Evolutionary conservation across 768 basidiomycete species (phyloP).

Genomic region (Tephrocybe rancida): DNA sequence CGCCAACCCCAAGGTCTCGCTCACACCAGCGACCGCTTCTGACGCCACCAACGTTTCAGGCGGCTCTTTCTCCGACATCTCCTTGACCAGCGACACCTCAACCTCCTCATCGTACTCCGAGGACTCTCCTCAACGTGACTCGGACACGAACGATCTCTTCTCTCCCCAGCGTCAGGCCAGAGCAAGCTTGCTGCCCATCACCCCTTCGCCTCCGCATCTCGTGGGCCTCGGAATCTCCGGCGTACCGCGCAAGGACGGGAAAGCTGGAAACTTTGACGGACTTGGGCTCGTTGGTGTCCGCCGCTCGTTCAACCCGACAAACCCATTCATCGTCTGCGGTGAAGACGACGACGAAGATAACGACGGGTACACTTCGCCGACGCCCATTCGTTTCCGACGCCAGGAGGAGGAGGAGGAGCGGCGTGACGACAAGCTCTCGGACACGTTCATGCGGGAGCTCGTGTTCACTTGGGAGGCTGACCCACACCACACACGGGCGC

Average conservation of each 20-base stretch:
- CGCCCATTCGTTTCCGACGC: background rate
- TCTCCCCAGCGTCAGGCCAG: slow-evolving; percentile 5
- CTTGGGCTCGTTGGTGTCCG: slow-evolving; percentile 17
- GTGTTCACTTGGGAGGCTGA: slow-evolving; percentile 15
- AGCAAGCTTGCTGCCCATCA: background rate
- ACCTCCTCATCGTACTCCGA: slow-evolving; percentile 13
- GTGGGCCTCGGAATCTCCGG: slow-evolving; percentile 19
- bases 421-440: slow-evolving; percentile 5
- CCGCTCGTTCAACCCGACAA: slow-evolving; percentile 2
- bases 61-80: slow-evolving; percentile 7
- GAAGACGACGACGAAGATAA: slow-evolving; percentile 10
- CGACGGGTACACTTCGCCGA: slow-evolving; percentile 11
- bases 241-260: slow-evolving; percentile 13
- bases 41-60: background rate
- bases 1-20: slow-evolving; percentile 7
- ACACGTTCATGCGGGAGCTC: slow-evolving; percentile 14
- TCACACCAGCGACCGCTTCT: background rate
- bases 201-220: slow-evolving; percentile 1
- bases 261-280: slow-evolving; percentile 11
- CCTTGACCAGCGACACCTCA: slow-evolving; percentile 16
- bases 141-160: slow-evolving; percentile 7
- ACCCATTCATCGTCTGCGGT: background rate
- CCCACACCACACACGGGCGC: slow-evolving; percentile 6
- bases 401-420: background rate
- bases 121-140: background rate